Percentiles rank a stretch among this genome's conserved stretches.
phyloP scores from a whole-genome alignment of 2,329 filamentous ascomycete genomes.

The Cadophora malorum region DNA sequence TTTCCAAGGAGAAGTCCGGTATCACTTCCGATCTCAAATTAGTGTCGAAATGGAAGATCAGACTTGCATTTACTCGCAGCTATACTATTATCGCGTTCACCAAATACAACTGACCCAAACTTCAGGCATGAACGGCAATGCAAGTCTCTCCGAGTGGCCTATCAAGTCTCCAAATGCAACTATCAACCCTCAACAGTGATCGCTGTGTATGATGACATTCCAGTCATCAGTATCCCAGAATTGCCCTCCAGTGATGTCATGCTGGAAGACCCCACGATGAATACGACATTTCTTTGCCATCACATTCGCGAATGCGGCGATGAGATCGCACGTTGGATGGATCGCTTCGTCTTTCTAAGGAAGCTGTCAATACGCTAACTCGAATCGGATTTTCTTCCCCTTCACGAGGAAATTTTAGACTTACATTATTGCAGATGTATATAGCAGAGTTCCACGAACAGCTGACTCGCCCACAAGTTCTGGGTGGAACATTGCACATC shows the following conservation, averaged over 20 bases:
- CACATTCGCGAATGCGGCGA: background rate
- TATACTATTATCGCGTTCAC: background rate
- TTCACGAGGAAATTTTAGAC: background rate
- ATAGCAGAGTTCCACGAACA: background rate
- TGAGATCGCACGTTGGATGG: background rate
- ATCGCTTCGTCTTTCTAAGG: background rate
- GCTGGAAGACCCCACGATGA: background rate
- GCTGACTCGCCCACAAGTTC: background rate
- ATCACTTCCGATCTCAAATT: background rate
- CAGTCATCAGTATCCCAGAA: background rate
- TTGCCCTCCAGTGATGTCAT: background rate
- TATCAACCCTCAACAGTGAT: background rate
- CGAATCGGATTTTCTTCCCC: too few species aligned
- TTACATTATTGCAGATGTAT: background rate
- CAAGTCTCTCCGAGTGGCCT: too few species aligned
- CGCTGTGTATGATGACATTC: background rate
- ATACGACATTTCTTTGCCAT: background rate
- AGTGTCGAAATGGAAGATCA: background rate
- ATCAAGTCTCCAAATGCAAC: too few species aligned
- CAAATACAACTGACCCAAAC: background rate
- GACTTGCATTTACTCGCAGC: slow-evolving; percentile 1
- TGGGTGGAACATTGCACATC: background rate
- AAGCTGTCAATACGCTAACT: background rate
- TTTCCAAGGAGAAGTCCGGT: background rate
- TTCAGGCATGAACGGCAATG: background rate